A percentile compares a stretch with the other conserved stretches of the same genome.
Evolutionary conservation across 495 filamentous ascomycete genomes (phyloP).

Genomic region (Hyaloscypha finlandica): DNA sequence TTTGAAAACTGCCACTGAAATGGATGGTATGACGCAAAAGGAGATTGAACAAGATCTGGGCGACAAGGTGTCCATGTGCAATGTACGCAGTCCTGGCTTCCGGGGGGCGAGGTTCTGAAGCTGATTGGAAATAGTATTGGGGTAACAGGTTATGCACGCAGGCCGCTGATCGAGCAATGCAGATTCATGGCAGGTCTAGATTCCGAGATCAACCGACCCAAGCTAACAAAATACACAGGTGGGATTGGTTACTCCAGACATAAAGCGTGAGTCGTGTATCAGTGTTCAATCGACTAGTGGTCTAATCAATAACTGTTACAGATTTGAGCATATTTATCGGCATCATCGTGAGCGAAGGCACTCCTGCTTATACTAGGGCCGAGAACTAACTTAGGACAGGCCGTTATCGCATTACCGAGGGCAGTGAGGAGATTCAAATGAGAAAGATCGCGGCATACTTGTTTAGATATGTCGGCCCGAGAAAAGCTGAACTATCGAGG

Average conservation of each 20-base stretch:
- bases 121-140: slow-evolving; percentile 45
- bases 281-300: background rate
- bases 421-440: slow-evolving; percentile 53
- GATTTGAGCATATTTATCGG: slow-evolving; percentile 54
- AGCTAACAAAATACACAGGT: background rate
- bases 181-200: slow-evolving; percentile 33
- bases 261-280: slow-evolving; percentile 18
- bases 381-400: slow-evolving; percentile 5
- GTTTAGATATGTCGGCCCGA: slow-evolving; percentile 41
- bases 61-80: slow-evolving; percentile 63
- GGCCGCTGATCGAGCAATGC: slow-evolving; percentile 61
- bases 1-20: slow-evolving; percentile 57
- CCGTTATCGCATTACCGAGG: slow-evolving; percentile 52
- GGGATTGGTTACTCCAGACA: slow-evolving; percentile 30
- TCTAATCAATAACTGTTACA: background rate
- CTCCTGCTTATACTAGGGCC: background rate
- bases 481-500: slow-evolving; percentile 26
- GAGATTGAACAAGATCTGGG: slow-evolving; percentile 56
- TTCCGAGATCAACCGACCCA: background rate
- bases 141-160: slow-evolving; percentile 58
- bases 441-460: slow-evolving; percentile 48
- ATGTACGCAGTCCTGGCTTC: slow-evolving; percentile 29
- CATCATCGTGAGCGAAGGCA: slow-evolving; percentile 40
- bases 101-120: background rate
- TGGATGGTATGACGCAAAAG: slow-evolving; percentile 53